A percentile compares a stretch with the other conserved stretches of the same genome.
phyloP scores from a whole-genome alignment of 2,329 filamentous ascomycete species.

The Calycina herbarum region DNA sequence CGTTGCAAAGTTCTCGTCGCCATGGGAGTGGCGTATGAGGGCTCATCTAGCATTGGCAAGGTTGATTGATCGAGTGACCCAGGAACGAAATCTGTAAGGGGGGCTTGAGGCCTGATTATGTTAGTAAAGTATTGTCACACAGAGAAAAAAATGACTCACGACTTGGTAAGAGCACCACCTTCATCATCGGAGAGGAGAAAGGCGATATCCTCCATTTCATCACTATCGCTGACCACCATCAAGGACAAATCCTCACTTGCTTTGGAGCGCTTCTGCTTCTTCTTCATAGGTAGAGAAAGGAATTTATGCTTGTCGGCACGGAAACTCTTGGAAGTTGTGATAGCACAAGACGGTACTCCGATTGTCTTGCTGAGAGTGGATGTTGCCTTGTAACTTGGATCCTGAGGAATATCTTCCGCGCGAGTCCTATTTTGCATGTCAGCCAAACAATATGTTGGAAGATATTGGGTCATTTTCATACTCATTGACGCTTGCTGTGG shows the following conservation, averaged over 20 bases:
- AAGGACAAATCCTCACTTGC: slow-evolving; percentile 7
- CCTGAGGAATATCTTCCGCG: slow-evolving; percentile 23
- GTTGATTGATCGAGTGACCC: slow-evolving; percentile 61
- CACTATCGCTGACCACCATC: slow-evolving; percentile 28
- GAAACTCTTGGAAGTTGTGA: slow-evolving; percentile 33
- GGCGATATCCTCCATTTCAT: slow-evolving; percentile 39
- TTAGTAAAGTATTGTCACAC: background rate
- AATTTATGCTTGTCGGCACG: slow-evolving; percentile 19
- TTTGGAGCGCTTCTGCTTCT: slow-evolving; percentile 23
- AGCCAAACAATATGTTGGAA: background rate
- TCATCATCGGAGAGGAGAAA: slow-evolving; percentile 43
- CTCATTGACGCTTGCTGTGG: background rate
- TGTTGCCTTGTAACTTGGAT: slow-evolving; percentile 29
- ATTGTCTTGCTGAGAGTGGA: slow-evolving; percentile 26
- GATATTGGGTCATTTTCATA: background rate
- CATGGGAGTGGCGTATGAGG: slow-evolving; percentile 60
- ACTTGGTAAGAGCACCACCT: background rate
- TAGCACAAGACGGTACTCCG: slow-evolving; percentile 34
- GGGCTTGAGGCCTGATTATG: slow-evolving; percentile 8
- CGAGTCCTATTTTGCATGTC: background rate
- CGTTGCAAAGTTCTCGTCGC: slow-evolving; percentile 64
- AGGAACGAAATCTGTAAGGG: slow-evolving; percentile 62
- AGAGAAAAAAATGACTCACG: background rate
- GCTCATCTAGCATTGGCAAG: slow-evolving; percentile 65
- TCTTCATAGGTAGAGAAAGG: slow-evolving; percentile 11